Evolutionary conservation across 164 flowering plant genomes (phyloP).

Genomic region (Brasenia schreberi): DNA sequence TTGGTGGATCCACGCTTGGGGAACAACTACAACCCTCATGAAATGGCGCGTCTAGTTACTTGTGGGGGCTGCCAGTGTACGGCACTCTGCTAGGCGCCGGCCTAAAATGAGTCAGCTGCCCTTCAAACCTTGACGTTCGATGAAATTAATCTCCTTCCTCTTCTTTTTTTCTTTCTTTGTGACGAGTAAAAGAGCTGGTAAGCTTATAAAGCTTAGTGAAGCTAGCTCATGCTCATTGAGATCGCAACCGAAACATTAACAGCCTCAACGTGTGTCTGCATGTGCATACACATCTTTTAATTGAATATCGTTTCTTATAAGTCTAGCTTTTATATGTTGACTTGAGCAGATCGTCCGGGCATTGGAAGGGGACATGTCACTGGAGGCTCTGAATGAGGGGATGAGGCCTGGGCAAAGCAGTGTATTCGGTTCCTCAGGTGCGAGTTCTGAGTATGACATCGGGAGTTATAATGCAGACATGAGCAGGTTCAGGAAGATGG

Average conservation of each 20-base stretch:
- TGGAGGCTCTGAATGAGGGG: constrained; percentile 43
- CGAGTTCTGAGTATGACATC: constrained; percentile 26
- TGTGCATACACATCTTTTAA: too few species aligned
- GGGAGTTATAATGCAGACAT: constrained; percentile 26
- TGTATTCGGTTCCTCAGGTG: constrained; percentile 18
- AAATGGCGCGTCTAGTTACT: constrained; percentile 51
- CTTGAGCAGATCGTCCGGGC: constrained; percentile 34
- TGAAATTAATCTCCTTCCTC: background rate
- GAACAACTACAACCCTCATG: constrained; percentile 23
- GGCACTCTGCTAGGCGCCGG: constrained; percentile 57
- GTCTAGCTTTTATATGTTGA: background rate
- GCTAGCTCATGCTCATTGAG: too few species aligned
- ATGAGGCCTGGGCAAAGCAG: constrained; percentile 21
- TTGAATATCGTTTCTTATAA: too few species aligned
- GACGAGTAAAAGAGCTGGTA: too few species aligned
- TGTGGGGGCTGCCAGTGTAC: constrained; percentile 54
- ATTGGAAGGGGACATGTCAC: constrained; percentile 56
- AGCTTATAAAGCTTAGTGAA: too few species aligned
- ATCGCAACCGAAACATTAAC: too few species aligned
- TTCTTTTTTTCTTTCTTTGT: too few species aligned
- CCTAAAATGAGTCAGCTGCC: constrained; percentile 79
- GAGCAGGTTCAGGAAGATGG: constrained; percentile 22
- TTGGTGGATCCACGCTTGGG: constrained; percentile 52
- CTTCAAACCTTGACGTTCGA: background rate
- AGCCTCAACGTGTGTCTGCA: too few species aligned